A percentile compares a stretch with the other conserved stretches of the same genome.
These are phyloP conservation scores for Penicillium manginii DNA, from an alignment of 495 filamentous ascomycete genomes.

Conservation along the genomic window DNA sequence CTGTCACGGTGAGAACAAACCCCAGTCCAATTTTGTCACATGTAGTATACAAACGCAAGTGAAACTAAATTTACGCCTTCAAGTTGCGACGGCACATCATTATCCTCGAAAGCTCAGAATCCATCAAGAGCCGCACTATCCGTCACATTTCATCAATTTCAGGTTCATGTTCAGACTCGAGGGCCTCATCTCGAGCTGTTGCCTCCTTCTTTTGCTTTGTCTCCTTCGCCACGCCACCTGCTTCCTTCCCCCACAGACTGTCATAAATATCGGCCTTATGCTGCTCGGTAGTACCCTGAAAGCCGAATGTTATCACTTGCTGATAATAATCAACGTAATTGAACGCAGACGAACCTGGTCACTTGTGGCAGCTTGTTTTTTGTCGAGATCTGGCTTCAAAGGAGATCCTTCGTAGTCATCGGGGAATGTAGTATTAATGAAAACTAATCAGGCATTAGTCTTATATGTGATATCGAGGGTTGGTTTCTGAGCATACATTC, in stretches of 20 bases:
- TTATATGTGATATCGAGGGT: background rate
- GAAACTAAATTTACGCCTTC: too few species aligned
- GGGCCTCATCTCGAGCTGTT: constrained; percentile 4
- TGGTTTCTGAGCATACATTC: constrained; percentile 14
- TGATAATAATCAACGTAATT: background rate
- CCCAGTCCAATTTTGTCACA: too few species aligned
- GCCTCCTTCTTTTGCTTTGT: background rate
- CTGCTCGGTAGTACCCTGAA: constrained; percentile 16
- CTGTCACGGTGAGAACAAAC: too few species aligned
- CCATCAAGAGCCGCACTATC: background rate
- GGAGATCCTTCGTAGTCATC: constrained; percentile 23
- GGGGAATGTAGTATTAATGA: constrained; percentile 20
- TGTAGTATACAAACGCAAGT: too few species aligned
- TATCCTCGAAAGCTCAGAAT: background rate
- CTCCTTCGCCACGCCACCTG: background rate
- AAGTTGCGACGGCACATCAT: background rate
- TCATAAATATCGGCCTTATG: constrained; percentile 25
- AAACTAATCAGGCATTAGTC: constrained; percentile 8
- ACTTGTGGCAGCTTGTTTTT: background rate
- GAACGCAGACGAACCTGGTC: background rate
- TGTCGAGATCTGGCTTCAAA: constrained; percentile 11
- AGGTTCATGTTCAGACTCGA: constrained; percentile 18
- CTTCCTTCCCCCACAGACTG: constrained; percentile 13
- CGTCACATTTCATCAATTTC: constrained; percentile 22
- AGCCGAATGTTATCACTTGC: constrained; percentile 3